Conservation (phyloP, 257 asterid species). For the Solanum rostratum region DNA sequence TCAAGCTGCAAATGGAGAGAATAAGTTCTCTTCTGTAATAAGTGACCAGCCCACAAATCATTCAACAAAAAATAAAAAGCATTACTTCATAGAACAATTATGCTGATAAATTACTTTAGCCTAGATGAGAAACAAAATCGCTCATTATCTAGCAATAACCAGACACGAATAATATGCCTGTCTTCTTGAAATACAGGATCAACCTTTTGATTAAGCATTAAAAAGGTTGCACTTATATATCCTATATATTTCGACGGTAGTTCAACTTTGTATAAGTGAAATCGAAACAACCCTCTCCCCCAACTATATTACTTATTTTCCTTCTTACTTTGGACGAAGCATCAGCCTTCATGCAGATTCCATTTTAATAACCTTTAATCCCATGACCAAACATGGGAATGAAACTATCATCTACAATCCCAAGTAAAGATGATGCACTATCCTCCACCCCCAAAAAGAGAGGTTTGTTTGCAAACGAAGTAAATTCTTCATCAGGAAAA, state of each 20-base stretch:
- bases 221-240: not conserved
- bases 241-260: not conserved
- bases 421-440: not conserved
- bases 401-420: not conserved
- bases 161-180: not conserved
- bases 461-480: not conserved
- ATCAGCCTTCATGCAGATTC: not conserved
- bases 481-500: not conserved
- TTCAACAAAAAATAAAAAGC: not conserved
- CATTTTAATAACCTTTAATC: not conserved
- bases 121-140: not conserved
- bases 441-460: not conserved
- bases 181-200: not conserved
- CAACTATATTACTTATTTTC: not conserved
- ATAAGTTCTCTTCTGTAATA: too few relatives aligned
- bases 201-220: not conserved
- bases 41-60: not conserved
- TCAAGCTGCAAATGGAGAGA: not conserved
- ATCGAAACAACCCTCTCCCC: not conserved
- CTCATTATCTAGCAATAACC: not conserved
- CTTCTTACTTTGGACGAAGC: not conserved
- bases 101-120: not conserved
- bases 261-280: not conserved
- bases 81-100: not conserved
- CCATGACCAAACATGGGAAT: not conserved